Evolutionary conservation across 2,329 filamentous ascomycete species (phyloP).

Genomic region (Lecanicillium sp.): DNA sequence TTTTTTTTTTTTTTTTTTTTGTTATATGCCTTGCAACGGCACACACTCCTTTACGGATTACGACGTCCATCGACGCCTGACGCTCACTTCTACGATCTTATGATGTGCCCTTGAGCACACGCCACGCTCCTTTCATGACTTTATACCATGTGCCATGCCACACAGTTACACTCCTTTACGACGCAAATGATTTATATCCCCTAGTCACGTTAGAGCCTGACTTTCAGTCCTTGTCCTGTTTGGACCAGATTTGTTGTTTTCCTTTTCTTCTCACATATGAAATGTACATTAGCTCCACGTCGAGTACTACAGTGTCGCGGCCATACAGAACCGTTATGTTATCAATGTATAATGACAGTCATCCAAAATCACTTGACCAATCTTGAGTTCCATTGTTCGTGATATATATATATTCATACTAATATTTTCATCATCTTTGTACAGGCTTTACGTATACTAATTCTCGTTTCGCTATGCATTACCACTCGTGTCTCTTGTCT

Average conservation of each 20-base stretch:
- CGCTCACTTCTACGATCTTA: conserved; percentile 4
- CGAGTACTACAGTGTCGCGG: neutral
- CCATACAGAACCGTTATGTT: neutral
- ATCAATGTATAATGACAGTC: neutral
- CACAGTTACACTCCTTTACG: no score
- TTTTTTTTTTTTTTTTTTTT: no score
- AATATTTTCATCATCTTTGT: no score
- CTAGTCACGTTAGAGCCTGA: neutral
- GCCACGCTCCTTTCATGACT: conserved; percentile 4
- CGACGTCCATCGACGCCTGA: no score
- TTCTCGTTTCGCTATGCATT: no score
- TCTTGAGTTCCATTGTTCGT: no score
- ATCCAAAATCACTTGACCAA: no score
- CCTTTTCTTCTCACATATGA: neutral
- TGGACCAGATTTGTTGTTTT: conserved; percentile 1
- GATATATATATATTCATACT: no score
- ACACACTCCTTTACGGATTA: neutral
- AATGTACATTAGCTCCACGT: conserved; percentile 5
- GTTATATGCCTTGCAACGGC: neutral
- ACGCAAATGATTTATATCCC: conserved; percentile 2
- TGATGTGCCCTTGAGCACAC: conserved; percentile 1
- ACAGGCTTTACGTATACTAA: no score
- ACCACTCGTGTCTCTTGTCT: no score
- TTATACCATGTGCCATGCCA: no score
- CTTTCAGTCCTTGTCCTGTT: neutral